These are phyloP conservation scores for Auriscalpium vulgare DNA, from an alignment of 768 basidiomycete species.

Conservation along the genomic window DNA sequence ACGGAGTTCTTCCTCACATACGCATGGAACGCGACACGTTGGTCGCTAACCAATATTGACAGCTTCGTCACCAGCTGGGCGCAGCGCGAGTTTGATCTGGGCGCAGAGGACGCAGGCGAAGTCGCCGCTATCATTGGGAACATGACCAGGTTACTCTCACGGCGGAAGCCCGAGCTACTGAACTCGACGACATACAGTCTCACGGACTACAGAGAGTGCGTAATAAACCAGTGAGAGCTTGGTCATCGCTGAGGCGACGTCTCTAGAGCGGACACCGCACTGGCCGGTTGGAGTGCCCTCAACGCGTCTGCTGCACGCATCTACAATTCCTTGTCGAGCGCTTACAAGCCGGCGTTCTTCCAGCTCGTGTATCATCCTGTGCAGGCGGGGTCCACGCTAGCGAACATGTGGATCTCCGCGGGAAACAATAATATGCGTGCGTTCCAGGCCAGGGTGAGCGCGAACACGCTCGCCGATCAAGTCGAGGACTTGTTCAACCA, in stretches of 20 bases:
- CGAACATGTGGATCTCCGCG: slow-evolving; percentile 49
- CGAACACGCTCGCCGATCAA: slow-evolving; percentile 48
- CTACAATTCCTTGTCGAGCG: slow-evolving; percentile 42
- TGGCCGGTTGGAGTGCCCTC: slow-evolving; percentile 42
- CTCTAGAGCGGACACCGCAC: slow-evolving; percentile 48
- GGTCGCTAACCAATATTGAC: slow-evolving; percentile 45
- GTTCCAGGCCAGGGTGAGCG: slow-evolving; percentile 54
- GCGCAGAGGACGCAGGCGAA: slow-evolving; percentile 28
- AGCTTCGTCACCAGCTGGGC: slow-evolving; percentile 53
- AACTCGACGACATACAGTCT: slow-evolving; percentile 56
- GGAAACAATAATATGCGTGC: slow-evolving; percentile 55
- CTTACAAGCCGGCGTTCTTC: slow-evolving; percentile 54
- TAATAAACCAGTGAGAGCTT: background rate
- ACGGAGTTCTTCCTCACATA: slow-evolving; percentile 61
- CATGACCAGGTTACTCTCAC: slow-evolving; percentile 46
- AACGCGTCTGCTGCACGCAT: slow-evolving; percentile 42
- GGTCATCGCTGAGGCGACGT: no score
- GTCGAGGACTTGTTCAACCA: slow-evolving; percentile 50
- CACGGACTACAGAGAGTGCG: slow-evolving; percentile 62
- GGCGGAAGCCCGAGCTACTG: slow-evolving; percentile 60
- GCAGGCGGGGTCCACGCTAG: slow-evolving; percentile 48
- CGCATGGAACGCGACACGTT: slow-evolving; percentile 52
- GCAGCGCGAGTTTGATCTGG: slow-evolving; percentile 52
- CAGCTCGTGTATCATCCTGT: slow-evolving; percentile 65
- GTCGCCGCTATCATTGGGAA: slow-evolving; percentile 49